These are phyloP conservation scores for Zygnema circumcarinatum DNA, from an alignment of 139 green algal genomes.

Conservation along the genomic window DNA sequence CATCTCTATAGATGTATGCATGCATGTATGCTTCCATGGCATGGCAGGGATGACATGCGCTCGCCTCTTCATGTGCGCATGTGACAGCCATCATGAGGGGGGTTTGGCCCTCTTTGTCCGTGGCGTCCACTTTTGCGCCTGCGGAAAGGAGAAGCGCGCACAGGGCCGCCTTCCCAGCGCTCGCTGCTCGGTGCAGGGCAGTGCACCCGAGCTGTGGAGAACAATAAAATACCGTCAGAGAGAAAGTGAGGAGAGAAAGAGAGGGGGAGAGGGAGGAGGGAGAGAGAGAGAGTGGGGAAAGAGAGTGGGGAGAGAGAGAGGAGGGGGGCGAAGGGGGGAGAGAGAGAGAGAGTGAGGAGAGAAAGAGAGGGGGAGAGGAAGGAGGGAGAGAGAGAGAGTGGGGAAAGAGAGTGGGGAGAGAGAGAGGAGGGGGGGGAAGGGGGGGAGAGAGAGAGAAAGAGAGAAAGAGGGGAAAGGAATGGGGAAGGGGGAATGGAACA, in stretches of 20 bases:
- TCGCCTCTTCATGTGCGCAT: too few relatives aligned
- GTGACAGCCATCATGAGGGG: constrained; percentile 16
- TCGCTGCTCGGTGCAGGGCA: constrained; percentile 19
- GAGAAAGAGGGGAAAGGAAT: not conserved
- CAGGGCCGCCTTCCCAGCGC: constrained; percentile 11
- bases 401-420: not conserved
- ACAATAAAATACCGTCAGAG: constrained; percentile 5
- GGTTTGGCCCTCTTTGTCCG: constrained; percentile 25
- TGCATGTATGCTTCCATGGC: too few relatives aligned
- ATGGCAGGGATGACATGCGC: too few relatives aligned
- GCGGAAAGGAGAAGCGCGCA: constrained; percentile 1
- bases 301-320: too few relatives aligned
- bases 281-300: too few relatives aligned
- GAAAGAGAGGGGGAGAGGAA: too few relatives aligned
- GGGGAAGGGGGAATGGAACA: not conserved
- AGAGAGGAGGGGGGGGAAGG: not conserved
- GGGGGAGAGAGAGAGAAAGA: not conserved
- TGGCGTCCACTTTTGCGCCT: constrained; percentile 16
- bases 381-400: too few relatives aligned
- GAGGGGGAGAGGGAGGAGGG: too few relatives aligned
- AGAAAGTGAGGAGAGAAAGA: too few relatives aligned
- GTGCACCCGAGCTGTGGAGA: constrained; percentile 21
- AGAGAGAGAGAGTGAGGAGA: too few relatives aligned
- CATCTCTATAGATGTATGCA: not conserved
- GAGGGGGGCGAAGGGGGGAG: too few relatives aligned